Conservation (phyloP, 805 yeast genomes). For the Lachancea lanzarotensis region DNA sequence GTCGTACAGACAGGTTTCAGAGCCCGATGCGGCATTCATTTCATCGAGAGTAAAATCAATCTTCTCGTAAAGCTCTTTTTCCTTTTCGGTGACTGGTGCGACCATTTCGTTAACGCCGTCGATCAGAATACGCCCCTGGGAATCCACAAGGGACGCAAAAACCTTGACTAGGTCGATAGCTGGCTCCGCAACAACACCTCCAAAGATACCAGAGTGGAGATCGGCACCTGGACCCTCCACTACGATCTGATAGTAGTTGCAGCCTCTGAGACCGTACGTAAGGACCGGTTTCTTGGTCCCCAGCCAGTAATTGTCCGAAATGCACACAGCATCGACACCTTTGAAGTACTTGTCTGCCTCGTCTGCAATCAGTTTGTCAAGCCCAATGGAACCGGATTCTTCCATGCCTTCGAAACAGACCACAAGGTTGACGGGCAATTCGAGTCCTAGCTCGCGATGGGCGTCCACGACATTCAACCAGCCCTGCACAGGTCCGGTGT, state of each 20-base stretch:
- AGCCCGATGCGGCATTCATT: slow-evolving; percentile 82
- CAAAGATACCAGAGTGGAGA: slow-evolving; percentile 94
- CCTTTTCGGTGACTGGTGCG: slow-evolving; percentile 82
- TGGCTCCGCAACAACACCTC: slow-evolving; percentile 97
- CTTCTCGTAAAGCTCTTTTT: slow-evolving; percentile 68
- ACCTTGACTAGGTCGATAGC: slow-evolving; percentile 85
- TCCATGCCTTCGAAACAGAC: slow-evolving; percentile 99
- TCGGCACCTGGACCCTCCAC: slow-evolving; percentile 94
- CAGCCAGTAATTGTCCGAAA: slow-evolving; percentile 96
- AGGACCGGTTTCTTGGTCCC: slow-evolving; percentile 96
- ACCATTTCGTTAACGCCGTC: slow-evolving; percentile 93
- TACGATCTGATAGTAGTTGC: slow-evolving; percentile 80
- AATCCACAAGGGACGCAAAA: slow-evolving; percentile 69
- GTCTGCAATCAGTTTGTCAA: slow-evolving; percentile 70
- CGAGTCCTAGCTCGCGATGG: slow-evolving; percentile 74
- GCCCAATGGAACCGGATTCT: slow-evolving; percentile 91
- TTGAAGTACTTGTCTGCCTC: slow-evolving; percentile 81
- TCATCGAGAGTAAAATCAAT: slow-evolving; percentile 83
- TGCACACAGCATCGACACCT: slow-evolving; percentile 89
- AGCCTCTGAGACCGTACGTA: slow-evolving; percentile 96
- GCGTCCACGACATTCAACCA: slow-evolving; percentile 95
- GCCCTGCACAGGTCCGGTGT: slow-evolving; percentile 96
- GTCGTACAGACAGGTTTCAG: slow-evolving; percentile 71
- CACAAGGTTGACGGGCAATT: slow-evolving; percentile 86
- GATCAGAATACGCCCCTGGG: slow-evolving; percentile 74